Evolutionary conservation across 768 basidiomycete species (phyloP).

Genomic region (Tricholoma bakamatsutake): DNA sequence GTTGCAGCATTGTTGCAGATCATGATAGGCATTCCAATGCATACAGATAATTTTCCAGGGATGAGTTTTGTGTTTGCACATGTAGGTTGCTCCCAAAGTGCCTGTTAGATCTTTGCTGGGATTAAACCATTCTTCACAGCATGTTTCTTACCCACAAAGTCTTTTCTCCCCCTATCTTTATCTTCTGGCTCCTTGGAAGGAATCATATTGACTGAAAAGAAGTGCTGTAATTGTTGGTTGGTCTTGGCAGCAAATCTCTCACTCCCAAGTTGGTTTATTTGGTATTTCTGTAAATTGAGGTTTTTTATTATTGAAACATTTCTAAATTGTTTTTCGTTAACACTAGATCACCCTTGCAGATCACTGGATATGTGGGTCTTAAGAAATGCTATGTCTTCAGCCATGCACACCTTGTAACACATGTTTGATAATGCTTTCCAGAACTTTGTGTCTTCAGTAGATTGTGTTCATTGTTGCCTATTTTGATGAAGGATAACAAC

Average conservation of each 20-base stretch:
- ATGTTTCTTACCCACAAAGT: no score
- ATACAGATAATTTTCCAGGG: constrained; percentile 14
- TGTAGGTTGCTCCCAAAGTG: no score
- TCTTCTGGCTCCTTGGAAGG: background rate
- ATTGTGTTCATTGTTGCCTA: constrained; percentile 25
- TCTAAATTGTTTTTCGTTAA: constrained; percentile 15
- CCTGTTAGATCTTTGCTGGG: background rate
- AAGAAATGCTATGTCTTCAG: no score
- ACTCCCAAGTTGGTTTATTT: constrained; percentile 23
- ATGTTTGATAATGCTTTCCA: constrained; percentile 14
- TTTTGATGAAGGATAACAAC: constrained; percentile 16
- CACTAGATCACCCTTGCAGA: background rate
- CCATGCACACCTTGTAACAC: no score
- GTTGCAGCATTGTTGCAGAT: constrained; percentile 11
- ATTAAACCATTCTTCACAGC: background rate
- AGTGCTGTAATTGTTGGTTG: constrained; percentile 16
- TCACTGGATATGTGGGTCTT: constrained; percentile 23
- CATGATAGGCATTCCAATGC: constrained; percentile 16
- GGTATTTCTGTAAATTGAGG: constrained; percentile 23
- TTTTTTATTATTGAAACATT: constrained; percentile 29
- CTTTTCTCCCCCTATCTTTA: background rate
- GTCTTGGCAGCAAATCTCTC: constrained; percentile 25
- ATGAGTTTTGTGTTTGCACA: constrained; percentile 9
- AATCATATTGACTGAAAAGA: constrained; percentile 18
- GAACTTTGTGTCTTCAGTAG: constrained; percentile 18